phyloP scores from a whole-genome alignment of 352 stramenopile genomes.

The Pythium rhizo-oryzae region DNA sequence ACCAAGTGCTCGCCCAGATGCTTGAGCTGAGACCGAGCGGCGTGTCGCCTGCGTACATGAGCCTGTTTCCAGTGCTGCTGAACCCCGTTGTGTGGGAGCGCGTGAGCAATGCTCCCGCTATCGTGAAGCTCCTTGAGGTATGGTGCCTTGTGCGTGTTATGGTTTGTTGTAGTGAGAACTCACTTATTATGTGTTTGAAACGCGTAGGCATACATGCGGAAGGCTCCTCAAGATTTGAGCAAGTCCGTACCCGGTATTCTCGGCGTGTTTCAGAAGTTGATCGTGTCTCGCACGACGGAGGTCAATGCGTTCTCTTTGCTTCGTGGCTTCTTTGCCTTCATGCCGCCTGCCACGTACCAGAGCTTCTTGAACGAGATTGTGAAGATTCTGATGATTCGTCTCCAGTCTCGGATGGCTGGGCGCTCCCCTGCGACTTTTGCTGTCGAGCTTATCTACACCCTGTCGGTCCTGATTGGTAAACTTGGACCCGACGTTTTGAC shows the following conservation, averaged over 20 bases:
- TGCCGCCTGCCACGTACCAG: conserved; percentile 76
- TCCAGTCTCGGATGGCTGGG: conserved; percentile 91
- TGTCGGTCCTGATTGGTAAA: conserved; percentile 89
- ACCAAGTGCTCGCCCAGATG: conserved; percentile 98
- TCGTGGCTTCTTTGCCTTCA: conserved; percentile 86
- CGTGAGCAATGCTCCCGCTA: conserved; percentile 96
- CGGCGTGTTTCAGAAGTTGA: conserved; percentile 98
- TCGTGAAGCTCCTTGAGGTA: conserved; percentile 95
- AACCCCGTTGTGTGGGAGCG: conserved; percentile 95
- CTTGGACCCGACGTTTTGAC: conserved; percentile 82
- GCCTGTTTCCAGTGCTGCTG: conserved; percentile 95
- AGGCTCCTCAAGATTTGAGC: conserved; percentile 90
- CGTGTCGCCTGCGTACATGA: conserved; percentile 93
- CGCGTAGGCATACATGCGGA: conserved; percentile 92
- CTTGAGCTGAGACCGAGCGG: conserved; percentile 93
- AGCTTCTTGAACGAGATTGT: conserved; percentile 92
- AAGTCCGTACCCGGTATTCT: conserved; percentile 86
- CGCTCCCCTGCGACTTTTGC: conserved; percentile 83
- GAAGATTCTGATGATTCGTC: conserved; percentile 94
- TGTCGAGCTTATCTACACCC: conserved; percentile 91
- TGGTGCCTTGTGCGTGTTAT: background rate
- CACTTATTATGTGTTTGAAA: conserved; percentile 2
- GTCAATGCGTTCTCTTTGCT: conserved; percentile 94
- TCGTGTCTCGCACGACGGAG: conserved; percentile 94
- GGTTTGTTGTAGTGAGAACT: background rate